Percentiles rank a stretch among this genome's conserved stretches.
phyloP scores from a whole-genome alignment of 2,329 filamentous ascomycete species.

The Xylariaceae sp. region DNA sequence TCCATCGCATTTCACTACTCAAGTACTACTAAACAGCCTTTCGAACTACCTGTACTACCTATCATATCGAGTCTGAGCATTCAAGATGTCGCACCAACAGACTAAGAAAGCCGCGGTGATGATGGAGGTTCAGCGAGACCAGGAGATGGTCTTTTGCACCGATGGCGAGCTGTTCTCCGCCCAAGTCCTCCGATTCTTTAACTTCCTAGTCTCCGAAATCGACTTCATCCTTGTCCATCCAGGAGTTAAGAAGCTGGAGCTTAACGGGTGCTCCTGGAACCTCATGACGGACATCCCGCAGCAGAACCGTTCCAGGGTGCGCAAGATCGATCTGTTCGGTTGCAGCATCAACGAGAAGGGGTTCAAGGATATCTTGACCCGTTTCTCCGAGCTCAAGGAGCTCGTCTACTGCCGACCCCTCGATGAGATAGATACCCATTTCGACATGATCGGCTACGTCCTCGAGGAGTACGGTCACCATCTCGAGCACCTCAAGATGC shows the following conservation, averaged over 20 bases:
- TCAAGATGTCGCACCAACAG: not conserved
- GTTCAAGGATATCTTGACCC: not conserved
- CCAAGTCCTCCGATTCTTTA: not conserved
- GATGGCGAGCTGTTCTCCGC: no score
- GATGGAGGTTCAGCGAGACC: no score
- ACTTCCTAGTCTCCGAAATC: fast-evolving
- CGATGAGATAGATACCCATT: not conserved
- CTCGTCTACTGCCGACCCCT: not conserved
- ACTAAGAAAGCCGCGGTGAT: no score
- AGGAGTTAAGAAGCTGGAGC: not conserved
- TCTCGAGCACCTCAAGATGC: slow-evolving; percentile 4
- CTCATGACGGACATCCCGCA: fast-evolving
- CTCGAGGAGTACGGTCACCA: not conserved
- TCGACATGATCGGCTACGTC: not conserved
- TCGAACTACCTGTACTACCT: no score
- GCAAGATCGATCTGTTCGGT: not conserved
- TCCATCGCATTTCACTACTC: not conserved
- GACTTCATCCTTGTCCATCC: not conserved
- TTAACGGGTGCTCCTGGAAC: not conserved
- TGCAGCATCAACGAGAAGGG: not conserved
- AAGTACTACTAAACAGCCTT: no score
- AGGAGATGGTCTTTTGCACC: no score
- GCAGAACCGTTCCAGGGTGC: not conserved
- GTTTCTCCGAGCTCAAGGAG: not conserved
- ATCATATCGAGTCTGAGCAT: not conserved